Evolutionary conservation across 306 rosid species (phyloP), one percentile per base, ranked within the genome.

Genomic region (Pachyrhizus erosus): DNA sequence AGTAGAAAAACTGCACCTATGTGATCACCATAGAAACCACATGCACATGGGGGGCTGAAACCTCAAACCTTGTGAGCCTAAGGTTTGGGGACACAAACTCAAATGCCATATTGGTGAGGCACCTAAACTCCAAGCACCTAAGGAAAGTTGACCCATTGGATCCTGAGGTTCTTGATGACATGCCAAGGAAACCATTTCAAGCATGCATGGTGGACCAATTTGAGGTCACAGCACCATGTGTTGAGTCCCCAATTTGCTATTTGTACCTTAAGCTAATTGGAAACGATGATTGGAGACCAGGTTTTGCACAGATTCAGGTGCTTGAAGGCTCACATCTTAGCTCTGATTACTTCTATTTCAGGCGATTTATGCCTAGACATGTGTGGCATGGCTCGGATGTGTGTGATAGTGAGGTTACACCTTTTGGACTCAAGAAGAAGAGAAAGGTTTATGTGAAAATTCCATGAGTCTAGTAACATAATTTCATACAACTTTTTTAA

Each of bases 331-430:
- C 90, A 9, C 89, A 85, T 81, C 84, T 92, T 2, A 82, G 84
- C 84, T 92, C 97, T 0, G 31, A 87, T 76, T 74, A 87, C 78
- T 94, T 94, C 86, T 86, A 88, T 58, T 90, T 92, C 39, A 83
- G 92, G 2, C 77, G 85, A 33, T 91, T 86, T 27, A 10, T 94
- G 73, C 97, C 98, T 3, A 85, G 95, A 45, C 88, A 75, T 64
- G 94, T 88, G 7, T 94, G 97, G 97, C 97, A 91, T 85, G 98
- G 98, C 5, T 77, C 80, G 4, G 92, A 94, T 84, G 79, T 54
- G 39, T 92, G 97, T 82, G 88, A 88, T 6, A 89, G 88, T 20
- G 91, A 90, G 78, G 87, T 86, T 69, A 94, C 91, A 65, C 91
- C 92, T 68, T 90, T 91, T 86, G 98, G 97, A 68, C 82, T 80